phyloP scores from a whole-genome alignment of 805 yeast genomes.

The Yarrowia porcina region DNA sequence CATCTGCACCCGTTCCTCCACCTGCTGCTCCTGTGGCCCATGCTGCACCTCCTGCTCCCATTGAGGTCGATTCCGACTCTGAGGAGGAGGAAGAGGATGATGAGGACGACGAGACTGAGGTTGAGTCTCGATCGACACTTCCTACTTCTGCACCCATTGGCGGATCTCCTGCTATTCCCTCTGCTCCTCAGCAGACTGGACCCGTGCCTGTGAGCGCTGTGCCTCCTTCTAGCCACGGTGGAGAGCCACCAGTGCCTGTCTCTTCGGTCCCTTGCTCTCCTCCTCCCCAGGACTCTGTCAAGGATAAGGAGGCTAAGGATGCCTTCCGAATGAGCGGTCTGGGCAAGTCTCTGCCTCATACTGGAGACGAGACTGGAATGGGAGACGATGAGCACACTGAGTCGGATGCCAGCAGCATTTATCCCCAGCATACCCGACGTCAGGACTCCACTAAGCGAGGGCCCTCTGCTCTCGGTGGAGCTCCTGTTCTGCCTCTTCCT shows the following conservation, averaged over 20 bases:
- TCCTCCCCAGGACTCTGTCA: neutral
- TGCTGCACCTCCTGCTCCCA: neutral
- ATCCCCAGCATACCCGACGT: slow-evolving; percentile 27
- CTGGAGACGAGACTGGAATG: slow-evolving; percentile 30
- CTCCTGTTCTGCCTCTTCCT: slow-evolving; percentile 20
- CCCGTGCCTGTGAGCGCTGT: neutral
- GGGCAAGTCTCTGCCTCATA: slow-evolving; percentile 16
- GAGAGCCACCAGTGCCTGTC: slow-evolving; percentile 18
- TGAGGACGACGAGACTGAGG: slow-evolving; percentile 24
- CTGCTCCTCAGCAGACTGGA: neutral
- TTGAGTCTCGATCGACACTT: slow-evolving; percentile 6
- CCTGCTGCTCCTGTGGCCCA: neutral
- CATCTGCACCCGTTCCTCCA: slow-evolving; percentile 24
- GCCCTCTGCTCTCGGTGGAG: slow-evolving; percentile 26
- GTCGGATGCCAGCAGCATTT: slow-evolving; percentile 30
- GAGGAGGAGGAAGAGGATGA: neutral
- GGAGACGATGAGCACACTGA: slow-evolving; percentile 36
- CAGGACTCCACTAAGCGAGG: slow-evolving; percentile 26
- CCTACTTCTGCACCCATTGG: slow-evolving; percentile 6
- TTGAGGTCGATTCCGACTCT: slow-evolving; percentile 5
- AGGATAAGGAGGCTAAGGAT: slow-evolving; percentile 14
- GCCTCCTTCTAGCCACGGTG: neutral
- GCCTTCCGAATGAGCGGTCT: slow-evolving; percentile 12
- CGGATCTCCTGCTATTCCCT: neutral
- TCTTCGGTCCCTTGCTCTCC: slow-evolving; percentile 16